Evolutionary conservation across 2,329 filamentous ascomycete genomes (phyloP).

Genomic region (Conoideocrella luteorostrata): DNA sequence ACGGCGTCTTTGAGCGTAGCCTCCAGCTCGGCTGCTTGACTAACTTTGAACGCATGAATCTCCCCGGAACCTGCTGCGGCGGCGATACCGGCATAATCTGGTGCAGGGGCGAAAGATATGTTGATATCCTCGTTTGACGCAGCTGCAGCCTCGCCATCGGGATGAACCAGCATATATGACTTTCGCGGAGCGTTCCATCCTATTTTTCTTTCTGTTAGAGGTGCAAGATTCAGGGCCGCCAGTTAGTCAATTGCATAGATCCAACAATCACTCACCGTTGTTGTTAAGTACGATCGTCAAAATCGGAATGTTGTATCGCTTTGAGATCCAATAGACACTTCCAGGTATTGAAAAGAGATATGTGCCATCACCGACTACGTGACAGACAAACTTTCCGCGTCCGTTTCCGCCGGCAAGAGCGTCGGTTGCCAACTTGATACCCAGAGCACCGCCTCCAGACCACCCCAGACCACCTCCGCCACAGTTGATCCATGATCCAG

Average conservation of each 20-base stretch:
- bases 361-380: conserved; percentile 52
- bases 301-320: conserved; percentile 47
- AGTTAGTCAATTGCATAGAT: too few relatives aligned
- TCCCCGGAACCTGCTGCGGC: conserved; percentile 52
- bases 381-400: conserved; percentile 45
- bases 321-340: conserved; percentile 51
- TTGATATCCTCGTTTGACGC: conserved; percentile 57
- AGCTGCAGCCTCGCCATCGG: conserved; percentile 46
- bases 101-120: conserved; percentile 52
- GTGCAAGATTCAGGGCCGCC: too few relatives aligned
- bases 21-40: conserved; percentile 40
- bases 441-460: conserved; percentile 69
- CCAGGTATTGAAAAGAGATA: conserved; percentile 49
- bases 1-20: conserved; percentile 43
- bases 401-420: conserved; percentile 33
- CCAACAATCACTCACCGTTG: conserved; percentile 43
- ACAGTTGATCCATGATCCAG: conserved; percentile 74
- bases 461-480: conserved; percentile 75
- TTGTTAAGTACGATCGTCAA: conserved; percentile 52
- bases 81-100: conserved; percentile 54
- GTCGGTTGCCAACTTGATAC: conserved; percentile 64
- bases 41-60: conserved; percentile 42
- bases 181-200: conserved; percentile 56
- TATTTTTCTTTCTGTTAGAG: conserved; percentile 5
- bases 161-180: conserved; percentile 52